A percentile compares a stretch with the other conserved stretches of the same genome.
phyloP scores from a whole-genome alignment of 257 asterid genomes.

The Ophiorrhiza pumila region DNA sequence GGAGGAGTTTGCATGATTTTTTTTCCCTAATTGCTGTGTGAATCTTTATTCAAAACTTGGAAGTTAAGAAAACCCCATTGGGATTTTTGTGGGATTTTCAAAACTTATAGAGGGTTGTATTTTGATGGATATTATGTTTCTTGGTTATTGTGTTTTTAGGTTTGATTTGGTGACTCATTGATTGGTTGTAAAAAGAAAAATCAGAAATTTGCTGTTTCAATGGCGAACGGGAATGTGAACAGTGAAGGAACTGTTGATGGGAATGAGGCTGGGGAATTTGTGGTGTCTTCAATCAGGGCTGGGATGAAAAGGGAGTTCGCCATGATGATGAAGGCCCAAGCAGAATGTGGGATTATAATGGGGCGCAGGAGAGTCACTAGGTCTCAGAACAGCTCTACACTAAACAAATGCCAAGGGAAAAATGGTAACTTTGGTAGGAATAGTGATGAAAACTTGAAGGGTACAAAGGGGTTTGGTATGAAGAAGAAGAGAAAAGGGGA shows the following conservation, averaged over 20 bases:
- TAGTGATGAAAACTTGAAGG: conserved; percentile 20
- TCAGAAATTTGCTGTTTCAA: neutral
- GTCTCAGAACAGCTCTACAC: conserved; percentile 41
- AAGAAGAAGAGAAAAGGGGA: conserved; percentile 34
- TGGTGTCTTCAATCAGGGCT: conserved; percentile 59
- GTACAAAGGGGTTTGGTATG: conserved; percentile 14
- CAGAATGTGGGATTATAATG: conserved; percentile 38
- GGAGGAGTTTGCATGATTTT: neutral
- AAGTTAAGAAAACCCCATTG: neutral
- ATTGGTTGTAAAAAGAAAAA: neutral
- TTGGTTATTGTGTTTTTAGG: neutral
- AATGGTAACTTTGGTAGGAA: conserved; percentile 21
- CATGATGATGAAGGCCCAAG: conserved; percentile 69
- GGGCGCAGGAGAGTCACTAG: conserved; percentile 68
- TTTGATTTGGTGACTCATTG: conserved; percentile 14
- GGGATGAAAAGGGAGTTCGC: conserved; percentile 91
- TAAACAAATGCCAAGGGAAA: conserved; percentile 19
- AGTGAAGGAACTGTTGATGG: conserved; percentile 35
- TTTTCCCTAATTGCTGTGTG: neutral
- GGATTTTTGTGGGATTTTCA: neutral
- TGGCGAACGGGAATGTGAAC: conserved; percentile 15
- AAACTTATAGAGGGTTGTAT: neutral
- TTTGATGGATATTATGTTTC: neutral
- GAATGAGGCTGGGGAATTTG: conserved; percentile 43
- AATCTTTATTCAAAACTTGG: neutral